A percentile compares a stretch with the other conserved stretches of the same genome.
phyloP scores from a whole-genome alignment of 1,284 basidiomycete species.

The Porphyrellus sp. region DNA sequence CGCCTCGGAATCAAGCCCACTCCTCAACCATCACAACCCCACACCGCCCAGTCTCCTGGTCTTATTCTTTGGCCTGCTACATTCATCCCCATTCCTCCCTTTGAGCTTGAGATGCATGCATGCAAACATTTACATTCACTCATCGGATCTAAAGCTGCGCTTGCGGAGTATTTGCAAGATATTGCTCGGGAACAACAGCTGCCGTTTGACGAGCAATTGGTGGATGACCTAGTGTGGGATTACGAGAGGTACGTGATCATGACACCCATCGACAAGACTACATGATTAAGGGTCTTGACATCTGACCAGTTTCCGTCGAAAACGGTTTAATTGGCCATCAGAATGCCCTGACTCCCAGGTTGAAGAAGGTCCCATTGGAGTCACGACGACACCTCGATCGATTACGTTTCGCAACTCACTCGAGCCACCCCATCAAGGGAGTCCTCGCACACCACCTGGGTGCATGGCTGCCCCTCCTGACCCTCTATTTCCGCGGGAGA shows the following conservation, averaged over 20 bases:
- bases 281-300: slow-evolving; percentile 5
- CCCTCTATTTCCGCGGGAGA: slow-evolving; percentile 35
- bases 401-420: slow-evolving; percentile 18
- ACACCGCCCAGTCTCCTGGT: slow-evolving; percentile 46
- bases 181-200: slow-evolving; percentile 34
- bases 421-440: slow-evolving; percentile 12
- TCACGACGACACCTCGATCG: slow-evolving; percentile 26
- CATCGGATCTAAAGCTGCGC: slow-evolving; percentile 56
- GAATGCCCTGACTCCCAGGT: slow-evolving; percentile 20
- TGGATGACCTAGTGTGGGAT: slow-evolving; percentile 58
- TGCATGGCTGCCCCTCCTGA: slow-evolving; percentile 16
- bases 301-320: slow-evolving; percentile 53
- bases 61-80: slow-evolving; percentile 53
- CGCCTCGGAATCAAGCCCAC: slow-evolving; percentile 38
- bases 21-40: slow-evolving; percentile 9
- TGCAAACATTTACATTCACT: slow-evolving; percentile 63
- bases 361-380: slow-evolving; percentile 6
- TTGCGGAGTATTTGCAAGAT: slow-evolving; percentile 48
- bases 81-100: slow-evolving; percentile 54
- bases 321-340: slow-evolving; percentile 57
- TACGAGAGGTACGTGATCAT: slow-evolving; percentile 57
- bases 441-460: slow-evolving; percentile 8
- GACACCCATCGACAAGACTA: background rate
- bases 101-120: slow-evolving; percentile 66
- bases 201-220: slow-evolving; percentile 39